These are phyloP conservation scores for Gonapodya prolifera DNA, from an alignment of 192 early-diverging fungal genomes.

Conservation along the genomic window DNA sequence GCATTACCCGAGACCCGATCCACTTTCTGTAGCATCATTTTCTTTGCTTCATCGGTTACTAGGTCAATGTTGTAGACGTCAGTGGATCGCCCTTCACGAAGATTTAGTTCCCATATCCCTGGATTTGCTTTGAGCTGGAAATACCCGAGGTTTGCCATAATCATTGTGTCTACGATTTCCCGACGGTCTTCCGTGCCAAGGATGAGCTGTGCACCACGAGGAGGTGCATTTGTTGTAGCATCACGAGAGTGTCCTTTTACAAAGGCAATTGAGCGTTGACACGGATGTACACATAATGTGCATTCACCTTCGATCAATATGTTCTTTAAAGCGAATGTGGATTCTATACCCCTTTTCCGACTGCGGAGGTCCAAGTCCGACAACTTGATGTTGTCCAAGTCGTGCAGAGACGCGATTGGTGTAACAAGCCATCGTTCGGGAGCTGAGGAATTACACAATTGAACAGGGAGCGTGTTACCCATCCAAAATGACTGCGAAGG, in stretches of 20 bases:
- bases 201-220: slow-evolving; percentile 80
- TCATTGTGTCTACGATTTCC: slow-evolving; percentile 75
- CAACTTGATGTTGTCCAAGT: slow-evolving; percentile 86
- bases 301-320: slow-evolving; percentile 63
- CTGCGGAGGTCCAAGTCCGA: slow-evolving; percentile 23
- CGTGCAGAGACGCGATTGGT: slow-evolving; percentile 63
- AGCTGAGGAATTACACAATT: slow-evolving; percentile 17
- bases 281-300: background rate
- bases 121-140: slow-evolving; percentile 89
- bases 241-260: slow-evolving; percentile 67
- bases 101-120: slow-evolving; percentile 69
- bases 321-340: slow-evolving; percentile 63
- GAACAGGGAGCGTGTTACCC: too few species aligned
- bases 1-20: slow-evolving; percentile 12
- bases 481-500: background rate
- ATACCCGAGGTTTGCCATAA: slow-evolving; percentile 98
- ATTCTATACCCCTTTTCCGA: slow-evolving; percentile 38
- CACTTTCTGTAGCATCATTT: slow-evolving; percentile 9
- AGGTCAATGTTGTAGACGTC: slow-evolving; percentile 65
- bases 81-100: slow-evolving; percentile 68
- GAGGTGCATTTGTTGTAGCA: slow-evolving; percentile 47
- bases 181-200: slow-evolving; percentile 55
- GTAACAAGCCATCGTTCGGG: slow-evolving; percentile 83
- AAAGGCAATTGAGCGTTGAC: background rate
- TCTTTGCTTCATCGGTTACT: slow-evolving; percentile 29